Percentiles rank a stretch among this genome's conserved stretches.
Conservation (phyloP, 257 asterid genomes). For the Jacaranda mimosifolia region DNA sequence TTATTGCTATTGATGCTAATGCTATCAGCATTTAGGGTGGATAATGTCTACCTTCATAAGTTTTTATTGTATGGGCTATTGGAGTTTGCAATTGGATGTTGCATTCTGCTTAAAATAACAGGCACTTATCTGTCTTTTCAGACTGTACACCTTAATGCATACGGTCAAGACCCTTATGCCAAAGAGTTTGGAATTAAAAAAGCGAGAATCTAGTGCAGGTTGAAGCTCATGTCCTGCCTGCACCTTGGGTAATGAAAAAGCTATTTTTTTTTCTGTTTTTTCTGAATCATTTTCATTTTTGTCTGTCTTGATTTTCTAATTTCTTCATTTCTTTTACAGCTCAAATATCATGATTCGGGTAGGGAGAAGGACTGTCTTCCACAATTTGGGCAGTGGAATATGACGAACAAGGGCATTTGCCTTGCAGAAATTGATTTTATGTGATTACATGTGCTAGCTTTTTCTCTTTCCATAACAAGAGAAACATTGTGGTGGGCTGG, state of each 20-base stretch:
- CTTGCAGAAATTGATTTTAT: no score
- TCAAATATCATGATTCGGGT: constrained; percentile 92
- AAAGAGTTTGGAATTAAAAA: constrained; percentile 91
- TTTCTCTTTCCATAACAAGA: no score
- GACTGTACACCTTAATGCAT: constrained; percentile 91
- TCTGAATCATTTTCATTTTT: neutral
- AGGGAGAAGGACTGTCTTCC: constrained; percentile 93
- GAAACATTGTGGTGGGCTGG: no score
- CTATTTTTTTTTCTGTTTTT: neutral
- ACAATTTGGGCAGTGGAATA: constrained; percentile 69
- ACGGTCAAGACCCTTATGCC: constrained; percentile 82
- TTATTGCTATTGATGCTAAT: no score
- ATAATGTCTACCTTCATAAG: no score
- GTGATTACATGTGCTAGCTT: no score
- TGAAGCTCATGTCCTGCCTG: constrained; percentile 91
- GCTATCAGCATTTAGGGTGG: no score
- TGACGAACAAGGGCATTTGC: no score
- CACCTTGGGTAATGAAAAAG: constrained; percentile 75
- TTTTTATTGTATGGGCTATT: neutral
- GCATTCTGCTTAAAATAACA: neutral
- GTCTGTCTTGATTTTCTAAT: neutral
- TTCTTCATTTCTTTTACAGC: constrained; percentile 54
- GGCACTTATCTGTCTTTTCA: constrained; percentile 30
- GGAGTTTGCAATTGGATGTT: neutral
- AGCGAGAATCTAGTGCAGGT: constrained; percentile 88